Evolutionary conservation across 495 filamentous ascomycete genomes (phyloP).

Genomic region (Penicillium ochrochloron): DNA sequence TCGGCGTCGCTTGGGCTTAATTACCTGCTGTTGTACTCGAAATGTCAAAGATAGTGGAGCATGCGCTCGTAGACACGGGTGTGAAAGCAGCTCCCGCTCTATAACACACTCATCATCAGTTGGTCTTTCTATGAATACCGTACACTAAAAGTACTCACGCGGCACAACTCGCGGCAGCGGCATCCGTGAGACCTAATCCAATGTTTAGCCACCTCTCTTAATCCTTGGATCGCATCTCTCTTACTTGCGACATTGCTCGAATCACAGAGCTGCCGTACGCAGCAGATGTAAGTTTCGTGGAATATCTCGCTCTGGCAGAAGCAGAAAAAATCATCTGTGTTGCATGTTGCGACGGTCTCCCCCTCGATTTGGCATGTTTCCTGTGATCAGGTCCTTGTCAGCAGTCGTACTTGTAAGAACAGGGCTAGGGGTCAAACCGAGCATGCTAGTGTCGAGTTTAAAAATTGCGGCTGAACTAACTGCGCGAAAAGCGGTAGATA

Average conservation of each 20-base stretch:
- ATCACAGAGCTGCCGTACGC: not conserved
- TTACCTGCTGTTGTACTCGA: not conserved
- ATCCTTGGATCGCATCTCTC: not conserved
- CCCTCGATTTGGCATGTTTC: not conserved
- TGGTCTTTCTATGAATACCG: not conserved
- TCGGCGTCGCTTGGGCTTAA: not conserved
- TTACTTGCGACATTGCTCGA: not conserved
- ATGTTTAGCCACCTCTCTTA: not conserved
- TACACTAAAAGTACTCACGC: not conserved
- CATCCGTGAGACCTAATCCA: not conserved
- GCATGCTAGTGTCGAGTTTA: not conserved
- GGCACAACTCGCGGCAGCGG: not conserved
- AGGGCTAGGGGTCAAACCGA: not conserved
- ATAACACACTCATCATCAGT: not conserved
- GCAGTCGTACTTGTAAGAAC: not conserved
- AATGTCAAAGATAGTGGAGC: not conserved
- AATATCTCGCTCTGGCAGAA: not conserved
- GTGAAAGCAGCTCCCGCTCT: not conserved
- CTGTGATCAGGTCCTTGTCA: not conserved
- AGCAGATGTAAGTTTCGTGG: not conserved
- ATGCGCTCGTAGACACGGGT: not conserved
- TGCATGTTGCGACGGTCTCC: not conserved
- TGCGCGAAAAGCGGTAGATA: not conserved
- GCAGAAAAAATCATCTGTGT: not conserved
- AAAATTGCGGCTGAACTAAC: not conserved